Percentiles rank a stretch among this genome's conserved stretches.
phyloP scores from a whole-genome alignment of 2,329 filamentous ascomycete genomes.

The Hypoxylon sp. region DNA sequence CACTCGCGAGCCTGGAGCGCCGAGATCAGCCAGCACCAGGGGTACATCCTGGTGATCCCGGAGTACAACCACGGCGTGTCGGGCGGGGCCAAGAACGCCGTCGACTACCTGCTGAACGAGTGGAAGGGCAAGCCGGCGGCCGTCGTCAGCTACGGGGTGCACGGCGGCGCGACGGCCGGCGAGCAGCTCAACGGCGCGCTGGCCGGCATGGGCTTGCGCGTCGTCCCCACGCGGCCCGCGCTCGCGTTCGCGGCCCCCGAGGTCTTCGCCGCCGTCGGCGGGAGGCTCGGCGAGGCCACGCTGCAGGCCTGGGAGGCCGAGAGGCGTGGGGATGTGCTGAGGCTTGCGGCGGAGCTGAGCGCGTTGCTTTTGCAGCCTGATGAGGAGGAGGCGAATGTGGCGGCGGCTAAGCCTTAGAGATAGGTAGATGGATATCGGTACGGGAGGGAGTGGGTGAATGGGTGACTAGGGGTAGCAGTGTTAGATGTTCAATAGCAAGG shows the following conservation, averaged over 20 bases:
- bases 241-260: constrained; percentile 44
- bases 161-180: constrained; percentile 50
- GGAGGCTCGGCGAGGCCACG: constrained; percentile 37
- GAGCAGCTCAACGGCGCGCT: constrained; percentile 44
- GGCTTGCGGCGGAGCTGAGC: constrained; percentile 43
- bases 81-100: constrained; percentile 66
- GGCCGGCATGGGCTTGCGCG: constrained; percentile 43
- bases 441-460: no score
- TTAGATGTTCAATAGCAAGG: no score
- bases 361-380: constrained; percentile 39
- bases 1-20: constrained; percentile 56
- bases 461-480: background rate
- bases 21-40: constrained; percentile 55
- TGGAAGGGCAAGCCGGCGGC: constrained; percentile 63
- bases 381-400: constrained; percentile 17
- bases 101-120: constrained; percentile 68
- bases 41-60: constrained; percentile 59
- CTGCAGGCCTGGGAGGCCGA: constrained; percentile 37
- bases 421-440: no score
- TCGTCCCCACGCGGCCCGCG: constrained; percentile 45
- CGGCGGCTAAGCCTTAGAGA: constrained; percentile 17
- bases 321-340: constrained; percentile 26
- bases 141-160: constrained; percentile 63
- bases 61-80: constrained; percentile 67
- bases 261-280: constrained; percentile 34